Evolutionary conservation across 2,329 filamentous ascomycete species (phyloP), one percentile per base, ranked within the genome.

Genomic region (Colletotrichum sojae): DNA sequence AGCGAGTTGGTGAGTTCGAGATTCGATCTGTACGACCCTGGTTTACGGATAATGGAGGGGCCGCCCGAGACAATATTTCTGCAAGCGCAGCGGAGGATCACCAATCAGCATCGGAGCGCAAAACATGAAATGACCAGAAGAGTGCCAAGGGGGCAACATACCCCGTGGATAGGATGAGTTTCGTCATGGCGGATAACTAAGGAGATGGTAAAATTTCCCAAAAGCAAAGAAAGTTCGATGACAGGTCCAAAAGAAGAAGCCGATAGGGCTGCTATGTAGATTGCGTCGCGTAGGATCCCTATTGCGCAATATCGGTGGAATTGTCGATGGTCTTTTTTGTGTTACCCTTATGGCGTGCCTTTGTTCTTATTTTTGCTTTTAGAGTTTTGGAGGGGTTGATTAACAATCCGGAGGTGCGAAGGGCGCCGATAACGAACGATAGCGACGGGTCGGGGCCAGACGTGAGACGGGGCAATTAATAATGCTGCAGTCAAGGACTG

Each of bases 1-100:
- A 99, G 88, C 3, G 94, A 94, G 76, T 94, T 95, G 72, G 94
- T 92, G 74, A 99, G 89, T 81, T 99, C 96, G 75, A 95, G 91
- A 79, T 98, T 98, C 63, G 95, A 98, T 78, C 95, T 94, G 77
- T 91, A 91, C 73, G 89, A 89, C 69, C 91, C 88, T 16, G 91
- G 90, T 76, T 93, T 93, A 71, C 94, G 91, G 79, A 97, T 92
- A 71, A 97, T 91, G 56, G 94, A 94, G 66, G 93, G 92, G 66
- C 93, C 93, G 72, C 90, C 91, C 75, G 91, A 91, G 87, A 97
- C 94, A 79, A 97, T 92, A 84, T 97, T 98, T 77, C 88, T 89
- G 74, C 54, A 67, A 22, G 53, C 36, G 25, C 31, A 36, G 36
- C 55, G 27, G 52, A 51, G 10, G 54, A 63, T 58, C 64, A 51